Base-by-base conservation (phyloP, 768 basidiomycete genomes). In the Rubroboletus pulcherrimus region DNA sequence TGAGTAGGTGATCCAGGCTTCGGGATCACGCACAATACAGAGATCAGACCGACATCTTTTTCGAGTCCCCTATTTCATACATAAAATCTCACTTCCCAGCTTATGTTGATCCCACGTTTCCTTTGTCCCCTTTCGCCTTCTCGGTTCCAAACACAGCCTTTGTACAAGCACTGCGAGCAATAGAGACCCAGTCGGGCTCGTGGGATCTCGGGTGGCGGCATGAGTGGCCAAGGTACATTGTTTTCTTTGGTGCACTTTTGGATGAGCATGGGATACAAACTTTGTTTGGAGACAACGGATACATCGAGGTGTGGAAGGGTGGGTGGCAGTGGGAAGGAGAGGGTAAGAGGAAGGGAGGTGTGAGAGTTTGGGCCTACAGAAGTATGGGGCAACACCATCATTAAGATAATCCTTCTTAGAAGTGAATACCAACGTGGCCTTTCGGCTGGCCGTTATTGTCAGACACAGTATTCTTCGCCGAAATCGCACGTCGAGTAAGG, bases 41-140 rank as follows among this genome's bases (percentile, higher is more conserved):
- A 39, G 93, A 93, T 67, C 91, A 98, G 71, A 87, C 91, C 1
- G 81, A 84, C 44, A 70, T 89, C 3, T 97, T 98, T 72, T 98
- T 89, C 68, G 73, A 74, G 35, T 78, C 84, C 1, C 96, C 96
- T 0, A 56, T 76, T 5, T 61, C 68, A 2, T 98, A 95, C 67
- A 73, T 98, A 10, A 62, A 63, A 24, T 72, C 73, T 0, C 82
- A 83, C 54, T 93, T 98, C 67, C 92, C 94, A 2, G 52, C 64
- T 4, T 43, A 49, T 8, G 87, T 94, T 6, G 71, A 93, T 63
- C 63, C 77, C 0, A 55, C 70, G 0, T 94, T 91, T 64, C 90
- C 90, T 0, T 74, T 76, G 7, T 90, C 88, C 0, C 78, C 78
- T 3, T 73, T 74, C 31, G 81, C 86, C 1, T 70, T 69, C 45